These are phyloP conservation scores for Flaveria sonorensis DNA, from an alignment of 129 eudicot genomes.

Conservation along the genomic window DNA sequence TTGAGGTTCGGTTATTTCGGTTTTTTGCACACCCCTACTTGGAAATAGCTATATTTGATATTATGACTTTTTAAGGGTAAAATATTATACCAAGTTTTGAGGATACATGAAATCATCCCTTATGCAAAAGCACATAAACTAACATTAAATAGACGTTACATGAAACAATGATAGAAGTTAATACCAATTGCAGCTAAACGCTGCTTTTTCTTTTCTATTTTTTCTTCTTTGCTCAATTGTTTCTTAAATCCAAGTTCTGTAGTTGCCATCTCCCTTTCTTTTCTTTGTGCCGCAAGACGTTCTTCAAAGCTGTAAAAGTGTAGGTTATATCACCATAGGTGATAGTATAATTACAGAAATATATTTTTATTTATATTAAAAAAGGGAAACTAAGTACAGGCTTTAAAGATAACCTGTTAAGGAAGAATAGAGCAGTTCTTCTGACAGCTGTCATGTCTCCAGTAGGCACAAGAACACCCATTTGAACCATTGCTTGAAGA, in stretches of 20 bases:
- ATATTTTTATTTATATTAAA: slow-evolving; percentile 4
- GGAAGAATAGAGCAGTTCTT: slow-evolving; percentile 92
- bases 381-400: slow-evolving; percentile 9
- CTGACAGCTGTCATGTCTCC: slow-evolving; percentile 99
- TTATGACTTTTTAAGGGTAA: neutral
- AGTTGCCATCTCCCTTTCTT: slow-evolving; percentile 75
- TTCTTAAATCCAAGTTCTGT: slow-evolving; percentile 84
- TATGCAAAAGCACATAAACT: slow-evolving; percentile 16
- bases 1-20: no score
- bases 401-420: slow-evolving; percentile 58
- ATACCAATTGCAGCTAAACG: slow-evolving; percentile 95
- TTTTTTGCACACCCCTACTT: no score
- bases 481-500: slow-evolving; percentile 89
- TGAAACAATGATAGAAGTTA: slow-evolving; percentile 8
- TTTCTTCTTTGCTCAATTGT: slow-evolving; percentile 84
- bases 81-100: neutral
- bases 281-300: slow-evolving; percentile 88
- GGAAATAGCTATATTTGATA: slow-evolving; percentile 9
- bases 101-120: neutral
- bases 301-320: slow-evolving; percentile 78
- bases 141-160: neutral
- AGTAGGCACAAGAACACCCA: slow-evolving; percentile 99
- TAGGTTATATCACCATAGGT: slow-evolving; percentile 6
- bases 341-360: neutral
- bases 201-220: slow-evolving; percentile 68